A percentile compares a stretch with the other conserved stretches of the same genome.
Evolutionary conservation across 1,284 basidiomycete species (phyloP).

Genomic region (Tilletia walkeri): DNA sequence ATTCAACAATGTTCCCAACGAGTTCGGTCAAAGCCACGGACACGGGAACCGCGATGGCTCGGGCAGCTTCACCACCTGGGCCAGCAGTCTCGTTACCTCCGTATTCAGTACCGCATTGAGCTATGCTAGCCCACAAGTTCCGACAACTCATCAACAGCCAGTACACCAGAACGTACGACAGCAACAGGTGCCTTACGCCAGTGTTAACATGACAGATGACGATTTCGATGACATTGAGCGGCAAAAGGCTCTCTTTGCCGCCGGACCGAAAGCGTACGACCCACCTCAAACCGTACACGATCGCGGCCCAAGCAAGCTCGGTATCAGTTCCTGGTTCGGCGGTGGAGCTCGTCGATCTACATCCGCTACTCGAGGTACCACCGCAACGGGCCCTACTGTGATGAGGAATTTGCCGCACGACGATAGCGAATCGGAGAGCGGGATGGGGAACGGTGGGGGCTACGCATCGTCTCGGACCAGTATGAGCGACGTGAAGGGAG

Average conservation of each 20-base stretch:
- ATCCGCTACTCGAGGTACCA: background rate
- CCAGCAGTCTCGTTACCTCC: conserved; percentile 10
- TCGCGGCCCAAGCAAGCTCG: conserved; percentile 6
- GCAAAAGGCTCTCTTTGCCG: background rate
- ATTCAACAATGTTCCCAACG: background rate
- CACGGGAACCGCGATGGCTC: background rate
- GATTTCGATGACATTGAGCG: background rate
- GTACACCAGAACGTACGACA: background rate
- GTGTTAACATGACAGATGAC: background rate
- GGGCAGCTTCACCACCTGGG: conserved; percentile 12
- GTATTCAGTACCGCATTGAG: background rate
- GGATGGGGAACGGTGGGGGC: background rate
- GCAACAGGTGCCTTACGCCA: background rate
- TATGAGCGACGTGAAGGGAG: conserved; percentile 7
- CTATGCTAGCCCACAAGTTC: background rate
- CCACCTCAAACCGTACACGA: background rate
- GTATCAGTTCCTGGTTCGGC: conserved; percentile 16
- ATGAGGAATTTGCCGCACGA: background rate
- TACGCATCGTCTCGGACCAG: background rate
- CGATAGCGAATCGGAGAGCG: background rate
- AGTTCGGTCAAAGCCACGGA: conserved; percentile 4
- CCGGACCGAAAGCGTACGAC: background rate
- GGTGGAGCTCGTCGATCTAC: background rate
- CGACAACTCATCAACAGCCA: background rate
- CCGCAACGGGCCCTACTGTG: background rate